Base-by-base conservation (phyloP, 192 early-diverging fungal genomes). In the Mortierella antarctica region DNA sequence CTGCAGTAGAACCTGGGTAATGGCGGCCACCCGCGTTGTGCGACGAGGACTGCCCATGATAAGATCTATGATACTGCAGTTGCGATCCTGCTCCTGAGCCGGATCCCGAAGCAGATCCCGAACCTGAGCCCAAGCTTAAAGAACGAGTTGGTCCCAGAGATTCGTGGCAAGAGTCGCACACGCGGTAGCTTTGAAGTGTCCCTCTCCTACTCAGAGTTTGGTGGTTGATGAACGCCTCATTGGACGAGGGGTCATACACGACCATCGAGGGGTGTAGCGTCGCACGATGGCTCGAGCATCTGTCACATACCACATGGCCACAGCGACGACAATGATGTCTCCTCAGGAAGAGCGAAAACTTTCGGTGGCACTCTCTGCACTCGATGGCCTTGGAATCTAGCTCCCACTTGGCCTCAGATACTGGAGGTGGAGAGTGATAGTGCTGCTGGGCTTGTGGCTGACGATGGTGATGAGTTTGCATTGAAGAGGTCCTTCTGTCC, bases 311-410 rank as follows among this genome's bases (percentile, higher is more conserved):
- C 56, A 97, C 84, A 41, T 89, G 82, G 8, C 96, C 96, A 87
- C 96, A 97, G 31, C 93, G 93, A 56, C 96, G 88, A 79, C 96
- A 98, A 81, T 98, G 96, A 73, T 97, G 96, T 59, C 95, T 88
- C 58, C 96, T 83, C 47, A 93, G 61, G 59, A 91, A 94, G 20
- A 98, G 69, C 0, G 89, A 88, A 78, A 98, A 98, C 15, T 87
- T 86, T 20, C 84, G 74, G 10, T 71, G 74, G 70, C 96, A 97
- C 23, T 86, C 82, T 31, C 87, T 85, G 80, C 96, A 98, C 4
- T 86, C 73, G 0, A 78, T 76, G 0, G 91, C 92, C 13, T 91
- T 87, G 14, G 89, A 81, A 74, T 96, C 95, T 1, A 87, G 84
- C 73, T 96, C 94, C 96, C 96, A 98, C 6, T 83, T 86, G 6